A percentile compares a stretch with the other conserved stretches of the same genome.
These are phyloP conservation scores for Gracilaria domingensis DNA, from an alignment of 23 red algal genomes.

Conservation along the genomic window DNA sequence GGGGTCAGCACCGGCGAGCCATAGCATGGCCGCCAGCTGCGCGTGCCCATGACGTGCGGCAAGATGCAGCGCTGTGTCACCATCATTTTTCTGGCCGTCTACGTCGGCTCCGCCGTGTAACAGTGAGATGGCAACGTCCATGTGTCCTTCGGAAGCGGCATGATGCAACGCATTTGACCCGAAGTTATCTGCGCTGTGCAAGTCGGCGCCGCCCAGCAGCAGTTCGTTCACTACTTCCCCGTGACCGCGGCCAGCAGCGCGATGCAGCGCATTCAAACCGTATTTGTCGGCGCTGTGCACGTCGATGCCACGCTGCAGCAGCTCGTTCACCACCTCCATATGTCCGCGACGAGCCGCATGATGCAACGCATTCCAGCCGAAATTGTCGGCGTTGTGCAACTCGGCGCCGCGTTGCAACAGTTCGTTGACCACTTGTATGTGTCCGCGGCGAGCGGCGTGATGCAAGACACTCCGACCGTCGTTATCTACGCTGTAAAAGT, in stretches of 20 bases:
- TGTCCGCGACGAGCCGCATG: not conserved
- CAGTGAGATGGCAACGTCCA: not conserved
- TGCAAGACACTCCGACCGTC: not conserved
- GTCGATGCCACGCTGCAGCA: not conserved
- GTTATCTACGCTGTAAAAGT: not conserved
- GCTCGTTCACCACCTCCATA: not conserved
- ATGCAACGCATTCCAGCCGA: not conserved
- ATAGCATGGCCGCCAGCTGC: not conserved
- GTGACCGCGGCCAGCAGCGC: not conserved
- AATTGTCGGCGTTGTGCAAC: not conserved
- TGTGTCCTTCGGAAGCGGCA: not conserved
- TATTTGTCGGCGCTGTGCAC: not conserved
- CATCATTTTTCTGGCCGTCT: not conserved
- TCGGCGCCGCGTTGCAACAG: conserved; percentile 1
- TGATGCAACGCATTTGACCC: not conserved
- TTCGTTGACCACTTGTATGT: not conserved
- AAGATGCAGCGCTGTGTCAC: not conserved
- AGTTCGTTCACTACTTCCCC: not conserved
- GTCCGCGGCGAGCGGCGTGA: not conserved
- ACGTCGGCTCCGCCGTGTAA: not conserved
- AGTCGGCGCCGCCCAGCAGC: not conserved
- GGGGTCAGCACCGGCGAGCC: not conserved
- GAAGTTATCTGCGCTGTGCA: not conserved
- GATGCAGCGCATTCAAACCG: not conserved
- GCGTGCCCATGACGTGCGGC: not conserved